Base-by-base conservation (phyloP, 345 rosid genomes). In the Anacardium occidentale region DNA sequence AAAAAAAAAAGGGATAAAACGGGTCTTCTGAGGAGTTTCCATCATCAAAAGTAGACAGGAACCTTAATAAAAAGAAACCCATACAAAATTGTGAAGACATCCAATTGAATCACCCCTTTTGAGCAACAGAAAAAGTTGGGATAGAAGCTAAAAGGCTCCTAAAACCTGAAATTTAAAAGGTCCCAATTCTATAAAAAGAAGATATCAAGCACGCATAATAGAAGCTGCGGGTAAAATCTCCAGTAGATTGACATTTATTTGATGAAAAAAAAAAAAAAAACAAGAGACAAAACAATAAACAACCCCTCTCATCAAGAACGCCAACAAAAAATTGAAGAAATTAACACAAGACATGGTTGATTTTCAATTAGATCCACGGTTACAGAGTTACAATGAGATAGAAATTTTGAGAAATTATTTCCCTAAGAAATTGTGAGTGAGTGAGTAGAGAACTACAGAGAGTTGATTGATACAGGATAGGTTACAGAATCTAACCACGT, bases 351-450 rank as follows among this genome's bases (percentile, higher is more conserved):
- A 68, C 69, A 84, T 75, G 74, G 62, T 74, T 74, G 74, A 72
- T 72, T 78, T 72, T 71, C 63, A 53, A 83, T 76, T 79, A 76
- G 80, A 77, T 69, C 79, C 79, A 68, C 63, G 68, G 79, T 66
- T 83, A 72, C 76, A 75, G 62, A 75, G 81, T 75, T 80, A 76
- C 79, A 78, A 47, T 70, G 70, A 60, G 75, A 62, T 61, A 62
- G 64, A n/a, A 58, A 73, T 76, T 64, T 64, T 54, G 71, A 63
- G 73, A 77, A 72, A 83, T 78, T 81, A 83, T 81, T 83, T 69
- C 64, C 68, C 83, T 69, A 60, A 45, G 68, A 68, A 51, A 77
- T 71, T 61, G 73, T 52, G 74, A 75, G 21, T 40, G 59, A 67
- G 68, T 71, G 71, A 55, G 72, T 58, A 58, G 68, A 59, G 69